Evolutionary conservation across 306 rosid species (phyloP).

Genomic region (Cercis canadensis): DNA sequence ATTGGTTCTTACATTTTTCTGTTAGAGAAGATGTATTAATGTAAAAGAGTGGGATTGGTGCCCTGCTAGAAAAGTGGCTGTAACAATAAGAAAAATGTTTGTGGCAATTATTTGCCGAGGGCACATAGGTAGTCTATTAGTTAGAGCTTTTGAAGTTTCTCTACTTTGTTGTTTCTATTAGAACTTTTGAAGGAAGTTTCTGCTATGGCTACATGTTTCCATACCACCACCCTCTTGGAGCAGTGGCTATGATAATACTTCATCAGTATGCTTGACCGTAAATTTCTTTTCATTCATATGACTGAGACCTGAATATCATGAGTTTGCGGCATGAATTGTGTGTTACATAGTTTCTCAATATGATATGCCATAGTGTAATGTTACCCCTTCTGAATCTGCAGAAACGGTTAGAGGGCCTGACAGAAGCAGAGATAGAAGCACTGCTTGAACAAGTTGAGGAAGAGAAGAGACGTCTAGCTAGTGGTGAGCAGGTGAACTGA

Average conservation of each 20-base stretch:
- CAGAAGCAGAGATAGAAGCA: conserved; percentile 89
- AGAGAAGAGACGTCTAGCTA: conserved; percentile 72
- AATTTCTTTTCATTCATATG: not conserved
- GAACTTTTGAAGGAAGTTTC: conserved; percentile 22
- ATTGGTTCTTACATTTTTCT: not conserved
- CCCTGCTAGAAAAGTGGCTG: not conserved
- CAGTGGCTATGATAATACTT: conserved; percentile 6
- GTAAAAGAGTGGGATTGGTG: not conserved
- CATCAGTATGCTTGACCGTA: not conserved
- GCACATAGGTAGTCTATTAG: conserved; percentile 7
- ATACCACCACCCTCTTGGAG: not conserved
- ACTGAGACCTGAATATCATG: conserved; percentile 28
- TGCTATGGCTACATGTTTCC: conserved; percentile 13
- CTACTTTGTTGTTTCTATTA: conserved; percentile 23
- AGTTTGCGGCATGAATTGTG: not conserved
- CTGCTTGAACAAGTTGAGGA: conserved; percentile 95
- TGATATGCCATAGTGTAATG: conserved; percentile 11
- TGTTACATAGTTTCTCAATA: conserved; percentile 28
- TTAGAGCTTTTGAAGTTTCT: conserved; percentile 16
- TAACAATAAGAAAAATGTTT: not conserved
- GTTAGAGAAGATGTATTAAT: not conserved
- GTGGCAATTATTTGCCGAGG: conserved; percentile 14
- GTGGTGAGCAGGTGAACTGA: conserved; percentile 57
- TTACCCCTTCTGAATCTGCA: conserved; percentile 52
- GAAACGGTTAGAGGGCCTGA: conserved; percentile 91